Percentiles rank a stretch among this genome's conserved stretches.
phyloP scores from a whole-genome alignment of 192 early-diverging fungal species.

The Podochytrium sp. region DNA sequence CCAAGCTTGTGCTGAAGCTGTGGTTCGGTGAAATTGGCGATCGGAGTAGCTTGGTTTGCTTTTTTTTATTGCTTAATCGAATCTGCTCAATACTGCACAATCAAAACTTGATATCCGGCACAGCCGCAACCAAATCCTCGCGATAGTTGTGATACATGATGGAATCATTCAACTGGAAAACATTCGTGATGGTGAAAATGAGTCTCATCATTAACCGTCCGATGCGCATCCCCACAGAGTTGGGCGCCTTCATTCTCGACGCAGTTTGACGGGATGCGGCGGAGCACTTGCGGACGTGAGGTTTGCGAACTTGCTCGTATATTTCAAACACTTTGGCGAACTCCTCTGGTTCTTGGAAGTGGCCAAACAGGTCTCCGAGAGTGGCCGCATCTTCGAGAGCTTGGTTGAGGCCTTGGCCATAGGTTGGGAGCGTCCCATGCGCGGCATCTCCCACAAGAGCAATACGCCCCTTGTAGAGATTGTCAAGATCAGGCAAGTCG shows the following conservation, averaged over 20 bases:
- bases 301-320: conserved; percentile 21
- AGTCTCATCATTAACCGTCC: not conserved
- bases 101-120: not conserved
- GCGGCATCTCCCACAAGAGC: not conserved
- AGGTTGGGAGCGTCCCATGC: not conserved
- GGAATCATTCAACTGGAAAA: not conserved
- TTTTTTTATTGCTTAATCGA: no score
- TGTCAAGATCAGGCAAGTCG: not conserved
- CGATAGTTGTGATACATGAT: not conserved
- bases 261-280: conserved; percentile 1
- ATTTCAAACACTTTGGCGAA: conserved; percentile 1
- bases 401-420: not conserved
- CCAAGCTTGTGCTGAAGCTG: not conserved
- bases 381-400: conserved; percentile 35
- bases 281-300: conserved; percentile 1
- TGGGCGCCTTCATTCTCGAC: not conserved
- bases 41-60: no score
- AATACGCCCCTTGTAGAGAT: conserved; percentile 1
- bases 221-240: not conserved
- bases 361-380: conserved; percentile 21
- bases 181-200: not conserved
- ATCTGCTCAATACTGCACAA: no score
- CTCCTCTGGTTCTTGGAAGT: not conserved
- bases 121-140: not conserved
- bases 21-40: no score